Conservation (phyloP, 257 asterid species). For the Lantana camara region DNA sequence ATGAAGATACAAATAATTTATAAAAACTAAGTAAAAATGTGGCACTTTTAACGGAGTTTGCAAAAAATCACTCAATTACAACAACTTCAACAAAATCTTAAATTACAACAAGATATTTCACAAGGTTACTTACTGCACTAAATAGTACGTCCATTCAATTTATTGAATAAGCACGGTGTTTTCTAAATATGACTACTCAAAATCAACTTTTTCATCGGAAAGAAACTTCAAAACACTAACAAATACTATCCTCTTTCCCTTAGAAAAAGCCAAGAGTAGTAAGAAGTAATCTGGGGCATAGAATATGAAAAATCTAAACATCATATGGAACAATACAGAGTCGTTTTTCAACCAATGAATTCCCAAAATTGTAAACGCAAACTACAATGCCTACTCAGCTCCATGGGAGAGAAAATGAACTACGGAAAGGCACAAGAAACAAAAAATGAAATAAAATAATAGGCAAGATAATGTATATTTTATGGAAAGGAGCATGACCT, state of each 20-base stretch:
- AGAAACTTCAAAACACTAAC: background rate
- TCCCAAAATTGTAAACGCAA: background rate
- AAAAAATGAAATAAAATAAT: background rate
- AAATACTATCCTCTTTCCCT: background rate
- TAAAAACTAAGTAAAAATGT: background rate
- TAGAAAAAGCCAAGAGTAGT: background rate
- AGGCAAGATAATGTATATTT: background rate
- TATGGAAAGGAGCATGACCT: too few relatives aligned
- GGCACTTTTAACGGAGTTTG: background rate
- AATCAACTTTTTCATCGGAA: background rate
- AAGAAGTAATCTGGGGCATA: background rate
- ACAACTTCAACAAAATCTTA: background rate
- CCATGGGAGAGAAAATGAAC: background rate
- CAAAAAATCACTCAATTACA: background rate
- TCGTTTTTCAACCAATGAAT: background rate
- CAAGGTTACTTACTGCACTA: background rate
- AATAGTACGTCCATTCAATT: background rate
- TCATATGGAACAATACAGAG: background rate
- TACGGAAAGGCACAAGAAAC: background rate
- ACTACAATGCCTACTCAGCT: background rate
- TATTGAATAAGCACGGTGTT: background rate
- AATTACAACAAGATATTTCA: background rate
- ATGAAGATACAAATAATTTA: conserved; percentile 8
- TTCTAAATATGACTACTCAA: background rate
- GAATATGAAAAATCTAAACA: background rate